phyloP scores from a whole-genome alignment of 768 basidiomycete genomes.

The Imleria badia region DNA sequence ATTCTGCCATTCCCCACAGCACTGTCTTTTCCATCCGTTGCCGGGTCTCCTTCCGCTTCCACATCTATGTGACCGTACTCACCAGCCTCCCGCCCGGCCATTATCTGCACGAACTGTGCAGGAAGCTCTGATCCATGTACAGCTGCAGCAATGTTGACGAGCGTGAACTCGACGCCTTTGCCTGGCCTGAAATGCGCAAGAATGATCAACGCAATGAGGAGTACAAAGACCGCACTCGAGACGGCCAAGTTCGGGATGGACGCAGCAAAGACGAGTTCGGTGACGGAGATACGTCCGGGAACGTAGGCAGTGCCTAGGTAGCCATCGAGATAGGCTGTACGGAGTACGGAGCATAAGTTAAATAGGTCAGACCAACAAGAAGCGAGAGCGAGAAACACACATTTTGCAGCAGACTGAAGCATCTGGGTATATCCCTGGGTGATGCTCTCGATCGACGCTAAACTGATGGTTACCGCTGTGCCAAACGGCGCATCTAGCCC shows the following conservation, averaged over 20 bases:
- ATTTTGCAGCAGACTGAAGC: conserved; percentile 20
- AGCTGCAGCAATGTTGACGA: conserved; percentile 22
- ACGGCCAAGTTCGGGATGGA: conserved; percentile 29
- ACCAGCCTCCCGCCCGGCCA: background rate
- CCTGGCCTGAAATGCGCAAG: conserved; percentile 23
- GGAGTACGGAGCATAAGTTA: background rate
- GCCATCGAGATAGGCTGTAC: conserved; percentile 19
- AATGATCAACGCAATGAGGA: conserved; percentile 21
- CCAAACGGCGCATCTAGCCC: background rate
- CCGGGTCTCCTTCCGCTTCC: background rate
- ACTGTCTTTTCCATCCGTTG: background rate
- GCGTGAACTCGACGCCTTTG: conserved; percentile 24
- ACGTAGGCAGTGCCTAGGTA: conserved; percentile 29
- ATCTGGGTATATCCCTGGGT: conserved; percentile 21
- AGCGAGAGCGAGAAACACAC: conserved; percentile 2
- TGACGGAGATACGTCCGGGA: conserved; percentile 26
- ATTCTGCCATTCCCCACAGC: background rate
- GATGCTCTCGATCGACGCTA: conserved; percentile 12
- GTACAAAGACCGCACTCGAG: conserved; percentile 23
- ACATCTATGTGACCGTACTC: background rate
- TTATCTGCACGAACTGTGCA: conserved; percentile 10
- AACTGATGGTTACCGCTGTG: background rate
- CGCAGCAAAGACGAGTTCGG: conserved; percentile 23
- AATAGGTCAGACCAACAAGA: background rate
- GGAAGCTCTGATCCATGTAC: conserved; percentile 28